Evolutionary conservation across 768 basidiomycete genomes (phyloP).

Genomic region (Hygrophoropsis aurantiaca): DNA sequence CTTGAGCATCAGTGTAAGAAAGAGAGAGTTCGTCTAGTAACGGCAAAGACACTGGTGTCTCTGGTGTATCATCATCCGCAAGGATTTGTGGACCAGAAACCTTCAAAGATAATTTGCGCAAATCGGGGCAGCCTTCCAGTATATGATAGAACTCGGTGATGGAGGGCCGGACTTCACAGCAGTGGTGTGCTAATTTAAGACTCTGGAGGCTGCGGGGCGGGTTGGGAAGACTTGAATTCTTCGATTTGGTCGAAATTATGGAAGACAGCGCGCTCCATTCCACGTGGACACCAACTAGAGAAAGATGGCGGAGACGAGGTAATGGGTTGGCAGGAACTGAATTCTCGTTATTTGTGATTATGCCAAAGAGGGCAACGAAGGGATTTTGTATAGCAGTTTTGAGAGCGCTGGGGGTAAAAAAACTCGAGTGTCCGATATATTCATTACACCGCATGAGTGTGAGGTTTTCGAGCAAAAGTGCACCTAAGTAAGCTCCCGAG

Average conservation of each 20-base stretch:
- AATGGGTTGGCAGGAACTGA: slow-evolving; percentile 21
- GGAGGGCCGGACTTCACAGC: slow-evolving; percentile 53
- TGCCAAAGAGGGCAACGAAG: slow-evolving; percentile 16
- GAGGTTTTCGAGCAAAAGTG: slow-evolving; percentile 43
- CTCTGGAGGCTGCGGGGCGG: slow-evolving; percentile 20
- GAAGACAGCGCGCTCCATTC: slow-evolving; percentile 47
- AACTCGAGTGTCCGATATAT: slow-evolving; percentile 44
- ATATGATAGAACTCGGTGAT: slow-evolving; percentile 42
- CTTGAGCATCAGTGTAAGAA: slow-evolving; percentile 42
- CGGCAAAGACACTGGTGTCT: slow-evolving; percentile 35
- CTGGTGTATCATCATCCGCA: slow-evolving; percentile 13
- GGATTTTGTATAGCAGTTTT: slow-evolving; percentile 36
- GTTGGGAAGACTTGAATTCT: slow-evolving; percentile 7
- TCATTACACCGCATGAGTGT: slow-evolving; percentile 63
- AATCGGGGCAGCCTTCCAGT: slow-evolving; percentile 38
- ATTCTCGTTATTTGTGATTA: background rate
- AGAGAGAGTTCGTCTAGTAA: slow-evolving; percentile 39
- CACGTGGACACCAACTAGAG: slow-evolving; percentile 57
- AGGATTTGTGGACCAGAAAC: slow-evolving; percentile 43
- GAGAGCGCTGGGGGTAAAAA: slow-evolving; percentile 43
- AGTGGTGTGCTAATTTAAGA: slow-evolving; percentile 55
- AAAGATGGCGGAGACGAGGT: slow-evolving; percentile 48
- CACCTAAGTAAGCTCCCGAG: slow-evolving; percentile 33
- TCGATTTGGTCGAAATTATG: slow-evolving; percentile 24
- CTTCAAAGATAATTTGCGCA: slow-evolving; percentile 44